Evolutionary conservation across 495 filamentous ascomycete species (phyloP).

Genomic region (Rostrohypoxylon terebratum): DNA sequence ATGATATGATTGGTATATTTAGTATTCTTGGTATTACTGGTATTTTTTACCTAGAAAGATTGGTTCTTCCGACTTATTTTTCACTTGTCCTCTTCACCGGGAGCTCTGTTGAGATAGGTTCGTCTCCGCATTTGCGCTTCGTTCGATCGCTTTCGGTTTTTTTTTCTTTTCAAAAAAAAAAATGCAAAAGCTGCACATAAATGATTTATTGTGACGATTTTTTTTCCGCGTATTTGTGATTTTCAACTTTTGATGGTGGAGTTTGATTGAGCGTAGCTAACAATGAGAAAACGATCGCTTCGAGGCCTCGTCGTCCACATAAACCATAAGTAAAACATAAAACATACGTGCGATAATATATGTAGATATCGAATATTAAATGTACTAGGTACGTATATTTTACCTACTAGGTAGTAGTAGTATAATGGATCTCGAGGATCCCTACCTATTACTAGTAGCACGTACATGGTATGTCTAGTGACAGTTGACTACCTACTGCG

Average conservation of each 20-base stretch:
- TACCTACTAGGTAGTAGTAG: neutral
- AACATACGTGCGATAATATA: too few relatives aligned
- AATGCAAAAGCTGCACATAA: neutral
- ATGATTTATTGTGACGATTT: neutral
- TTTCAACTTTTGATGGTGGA: slow-evolving; percentile 7
- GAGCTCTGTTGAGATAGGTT: neutral
- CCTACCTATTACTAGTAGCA: too few relatives aligned
- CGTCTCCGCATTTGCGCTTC: slow-evolving; percentile 19
- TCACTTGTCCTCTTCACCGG: slow-evolving; percentile 18
- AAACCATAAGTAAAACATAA: neutral
- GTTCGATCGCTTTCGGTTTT: neutral
- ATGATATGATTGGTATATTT: too few relatives aligned
- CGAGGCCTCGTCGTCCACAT: slow-evolving; percentile 8
- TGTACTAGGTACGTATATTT: neutral
- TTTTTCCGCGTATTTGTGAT: neutral
- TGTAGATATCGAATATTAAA: too few relatives aligned
- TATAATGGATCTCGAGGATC: too few relatives aligned
- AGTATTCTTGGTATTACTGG: too few relatives aligned
- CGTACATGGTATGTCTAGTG: too few relatives aligned
- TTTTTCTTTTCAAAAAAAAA: too few relatives aligned
- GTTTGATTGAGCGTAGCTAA: neutral
- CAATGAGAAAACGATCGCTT: neutral
- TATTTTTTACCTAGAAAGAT: slow-evolving; percentile 11
- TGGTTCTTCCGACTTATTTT: slow-evolving; percentile 22
- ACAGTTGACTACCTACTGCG: too few relatives aligned